Base-by-base conservation (phyloP, 148 eudicot species). In the Chenopodium quinoa region DNA sequence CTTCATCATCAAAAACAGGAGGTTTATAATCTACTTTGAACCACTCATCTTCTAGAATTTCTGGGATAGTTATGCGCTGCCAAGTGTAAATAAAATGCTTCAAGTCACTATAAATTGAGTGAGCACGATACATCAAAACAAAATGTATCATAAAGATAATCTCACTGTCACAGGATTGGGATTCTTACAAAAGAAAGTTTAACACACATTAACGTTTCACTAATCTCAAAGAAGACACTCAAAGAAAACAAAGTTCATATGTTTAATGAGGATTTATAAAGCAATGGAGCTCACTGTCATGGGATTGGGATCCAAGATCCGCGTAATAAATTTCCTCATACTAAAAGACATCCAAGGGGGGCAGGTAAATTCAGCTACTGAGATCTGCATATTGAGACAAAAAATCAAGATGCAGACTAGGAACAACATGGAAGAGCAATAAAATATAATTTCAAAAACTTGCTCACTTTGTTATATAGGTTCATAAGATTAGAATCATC, bases 271-370 rank as follows among this genome's bases (percentile, higher is more conserved):
- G n/a, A 73, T 52, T 10, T 73, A 37, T 7, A 74, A 20, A 25
- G 56, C 58, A 31, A 22, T 19, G 71, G 56, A 27, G 47, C 93
- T 84, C 87, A 95, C 99, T 62, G 89, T 95, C 88, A 68, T 85
- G 58, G 99, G 99, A 82, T 90, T 86, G 80, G 99, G 97, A 85
- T 95, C 93, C 87, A 95, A 85, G 88, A 95, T 91, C 71, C 89
- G 90, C 71, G 91, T 75, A 73, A 93, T 85, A 83, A 95, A 88
- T 84, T 93, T 95, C 93, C 82, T 92, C 77, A 93, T 94, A 80
- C 86, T 84, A 80, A 95, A 93, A 25, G 97, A 92, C 85, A 95
- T 86, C 99, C 99, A 95, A 79, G 95, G 95, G 10, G 99, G 98
- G 73, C 93, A 93, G 75, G 94, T 91, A 80, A 95, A 95, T 75